Conservation (phyloP, 2,329 filamentous ascomycete genomes). For the Beauveria scarabaeidicola region DNA sequence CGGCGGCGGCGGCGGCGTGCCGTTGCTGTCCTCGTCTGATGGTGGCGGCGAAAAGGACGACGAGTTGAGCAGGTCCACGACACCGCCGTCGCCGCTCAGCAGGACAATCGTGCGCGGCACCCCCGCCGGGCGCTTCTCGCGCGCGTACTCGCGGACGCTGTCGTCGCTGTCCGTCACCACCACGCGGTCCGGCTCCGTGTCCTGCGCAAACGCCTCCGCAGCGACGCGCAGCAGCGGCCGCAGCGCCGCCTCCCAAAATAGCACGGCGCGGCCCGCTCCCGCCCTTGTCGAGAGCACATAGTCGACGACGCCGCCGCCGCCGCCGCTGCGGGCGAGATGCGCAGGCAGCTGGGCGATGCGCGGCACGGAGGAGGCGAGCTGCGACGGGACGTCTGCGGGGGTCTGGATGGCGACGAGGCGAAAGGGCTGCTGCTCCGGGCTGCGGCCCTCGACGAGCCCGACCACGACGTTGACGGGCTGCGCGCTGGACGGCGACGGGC, state of each 20-base stretch:
- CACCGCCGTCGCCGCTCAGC: conserved; percentile 79
- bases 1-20: neutral
- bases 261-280: conserved; percentile 48
- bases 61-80: conserved; percentile 74
- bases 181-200: conserved; percentile 3
- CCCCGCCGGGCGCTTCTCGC: conserved; percentile 18
- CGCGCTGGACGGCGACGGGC: conserved; percentile 4
- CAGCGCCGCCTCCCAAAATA: conserved; percentile 48
- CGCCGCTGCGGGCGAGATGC: conserved; percentile 21
- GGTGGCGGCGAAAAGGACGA: conserved; percentile 20
- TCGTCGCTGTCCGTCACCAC: conserved; percentile 54
- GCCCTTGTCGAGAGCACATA: conserved; percentile 61
- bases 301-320: conserved; percentile 31
- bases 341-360: conserved; percentile 30
- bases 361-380: conserved; percentile 27
- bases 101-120: conserved; percentile 56
- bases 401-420: conserved; percentile 21
- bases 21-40: neutral
- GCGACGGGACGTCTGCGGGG: conserved; percentile 26
- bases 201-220: conserved; percentile 17
- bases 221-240: conserved; percentile 44
- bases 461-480: conserved; percentile 22
- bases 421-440: conserved; percentile 18
- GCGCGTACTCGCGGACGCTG: conserved; percentile 57
- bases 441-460: conserved; percentile 29